Evolutionary conservation across 768 basidiomycete genomes (phyloP).

Genomic region (Leccinum disarticulatum): DNA sequence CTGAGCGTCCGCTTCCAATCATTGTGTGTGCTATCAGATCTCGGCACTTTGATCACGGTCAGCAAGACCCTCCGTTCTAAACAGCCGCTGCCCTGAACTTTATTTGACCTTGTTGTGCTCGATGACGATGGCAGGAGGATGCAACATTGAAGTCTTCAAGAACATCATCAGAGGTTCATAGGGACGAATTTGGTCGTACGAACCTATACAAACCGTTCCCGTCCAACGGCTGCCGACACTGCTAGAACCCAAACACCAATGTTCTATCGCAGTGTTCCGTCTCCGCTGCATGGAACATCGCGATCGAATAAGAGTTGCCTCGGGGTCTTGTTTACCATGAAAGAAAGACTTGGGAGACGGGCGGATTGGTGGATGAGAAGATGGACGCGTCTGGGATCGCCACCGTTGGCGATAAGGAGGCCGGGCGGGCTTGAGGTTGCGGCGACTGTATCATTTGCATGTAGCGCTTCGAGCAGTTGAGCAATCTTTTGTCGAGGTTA

Average conservation of each 20-base stretch:
- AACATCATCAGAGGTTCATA: slow-evolving; percentile 8
- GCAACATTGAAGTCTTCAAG: too few species aligned
- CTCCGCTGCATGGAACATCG: slow-evolving; percentile 97
- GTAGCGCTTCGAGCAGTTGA: slow-evolving; percentile 93
- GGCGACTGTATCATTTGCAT: slow-evolving; percentile 68
- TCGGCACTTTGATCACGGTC: too few species aligned
- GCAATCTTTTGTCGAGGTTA: slow-evolving; percentile 59
- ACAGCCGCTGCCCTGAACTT: too few species aligned
- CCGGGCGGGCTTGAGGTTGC: slow-evolving; percentile 75
- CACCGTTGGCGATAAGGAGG: slow-evolving; percentile 92
- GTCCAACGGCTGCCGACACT: slow-evolving; percentile 82
- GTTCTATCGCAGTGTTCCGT: slow-evolving; percentile 95
- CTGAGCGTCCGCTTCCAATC: slow-evolving; percentile 96
- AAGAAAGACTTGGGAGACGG: slow-evolving; percentile 83
- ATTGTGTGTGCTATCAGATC: not conserved
- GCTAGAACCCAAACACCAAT: slow-evolving; percentile 76
- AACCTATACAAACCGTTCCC: slow-evolving; percentile 90
- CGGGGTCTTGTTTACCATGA: slow-evolving; percentile 74
- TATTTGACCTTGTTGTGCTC: slow-evolving; percentile 74
- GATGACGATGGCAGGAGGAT: too few species aligned
- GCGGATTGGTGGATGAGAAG: slow-evolving; percentile 98
- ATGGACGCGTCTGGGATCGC: slow-evolving; percentile 90
- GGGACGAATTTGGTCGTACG: slow-evolving; percentile 21
- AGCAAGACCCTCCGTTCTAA: too few species aligned
- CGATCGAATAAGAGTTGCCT: slow-evolving; percentile 80